Conservation (phyloP, 441 rosid genomes). For the Jatropha multifida region DNA sequence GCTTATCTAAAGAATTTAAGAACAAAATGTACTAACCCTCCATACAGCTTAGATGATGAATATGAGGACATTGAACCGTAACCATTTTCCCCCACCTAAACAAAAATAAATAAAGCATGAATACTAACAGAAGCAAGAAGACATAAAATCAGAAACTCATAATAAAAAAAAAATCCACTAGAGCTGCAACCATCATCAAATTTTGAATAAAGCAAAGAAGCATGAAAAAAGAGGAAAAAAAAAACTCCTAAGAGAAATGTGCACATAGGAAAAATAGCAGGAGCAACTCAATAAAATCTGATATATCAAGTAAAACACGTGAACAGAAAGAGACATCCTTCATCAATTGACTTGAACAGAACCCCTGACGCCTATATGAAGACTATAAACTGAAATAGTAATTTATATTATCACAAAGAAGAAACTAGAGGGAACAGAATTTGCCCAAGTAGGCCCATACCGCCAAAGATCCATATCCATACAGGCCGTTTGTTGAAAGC, state of each 20-base stretch:
- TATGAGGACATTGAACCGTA: conserved; percentile 68
- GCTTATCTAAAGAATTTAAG: neutral
- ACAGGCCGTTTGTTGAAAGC: conserved; percentile 65
- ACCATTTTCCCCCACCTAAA: conserved; percentile 64
- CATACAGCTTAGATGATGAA: conserved; percentile 71
- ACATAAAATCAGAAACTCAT: neutral
- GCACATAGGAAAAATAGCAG: neutral
- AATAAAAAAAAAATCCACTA: neutral
- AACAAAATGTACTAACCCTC: conserved; percentile 57
- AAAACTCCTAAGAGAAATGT: neutral
- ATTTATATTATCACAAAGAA: too few relatives aligned
- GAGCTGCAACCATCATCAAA: neutral
- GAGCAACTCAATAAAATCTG: neutral
- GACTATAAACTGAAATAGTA: too few relatives aligned
- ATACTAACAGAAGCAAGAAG: conserved; percentile 1
- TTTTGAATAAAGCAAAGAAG: neutral
- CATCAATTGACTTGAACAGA: neutral
- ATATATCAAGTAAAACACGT: neutral
- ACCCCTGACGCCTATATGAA: conserved; percentile 5
- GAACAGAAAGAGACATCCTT: neutral
- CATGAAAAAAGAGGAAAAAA: neutral
- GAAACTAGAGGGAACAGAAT: conserved; percentile 7
- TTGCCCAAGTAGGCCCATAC: conserved; percentile 39
- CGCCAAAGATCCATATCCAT: conserved; percentile 73
- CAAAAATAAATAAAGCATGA: conserved; percentile 8